Base-by-base conservation (phyloP, 225 moss, liverwort and hornwort genomes). In the Thuidium tamariscinum region DNA sequence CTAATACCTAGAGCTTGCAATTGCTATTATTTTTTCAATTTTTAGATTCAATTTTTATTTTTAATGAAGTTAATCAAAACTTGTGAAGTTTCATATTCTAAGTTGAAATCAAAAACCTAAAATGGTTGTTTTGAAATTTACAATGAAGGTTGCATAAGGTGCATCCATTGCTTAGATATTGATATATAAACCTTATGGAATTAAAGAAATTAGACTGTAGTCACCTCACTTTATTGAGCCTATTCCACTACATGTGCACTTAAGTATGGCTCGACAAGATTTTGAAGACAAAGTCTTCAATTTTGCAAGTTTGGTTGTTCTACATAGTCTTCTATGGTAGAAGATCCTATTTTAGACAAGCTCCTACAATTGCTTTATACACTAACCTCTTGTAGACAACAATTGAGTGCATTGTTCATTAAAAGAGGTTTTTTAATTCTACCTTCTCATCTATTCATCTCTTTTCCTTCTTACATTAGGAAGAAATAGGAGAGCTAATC, bases 1-100 rank as follows among this genome's bases (percentile, higher is more conserved):
- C 2, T 14, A 41, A 1, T 1, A 41, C 2, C 8, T 2, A 7
- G 13, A 25, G 0, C 1, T 41, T 41, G 14, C 5, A 41, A 14
- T 69, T 5, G 14, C 14, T 25, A 69, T 41, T 23, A 14, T 68
- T 39, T 39, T 68, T 13, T 68, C 2, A 39, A 23, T 39, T 7
- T 68, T 13, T 23, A 23, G 6, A 13, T 39, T 39, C n/a, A n/a
- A n/a, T 60, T 68, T 41, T 41, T 8, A 7, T 23, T 14, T 25
- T 2, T 2, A 41, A 69, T 13, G 26, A 2, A 8, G 0, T 0
- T 69, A 39, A 25, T 39, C 14, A 13, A 41, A 41, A 69, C 2
- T 13, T 25, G 1, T 14, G 25, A 39, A 41, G 4, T 8, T 41
- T 69, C 8, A 15, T 39, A 23, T 67, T 69, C 13, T 13, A 41